Evolutionary conservation across 768 basidiomycete genomes (phyloP).

Genomic region (Lyophyllum atratum): DNA sequence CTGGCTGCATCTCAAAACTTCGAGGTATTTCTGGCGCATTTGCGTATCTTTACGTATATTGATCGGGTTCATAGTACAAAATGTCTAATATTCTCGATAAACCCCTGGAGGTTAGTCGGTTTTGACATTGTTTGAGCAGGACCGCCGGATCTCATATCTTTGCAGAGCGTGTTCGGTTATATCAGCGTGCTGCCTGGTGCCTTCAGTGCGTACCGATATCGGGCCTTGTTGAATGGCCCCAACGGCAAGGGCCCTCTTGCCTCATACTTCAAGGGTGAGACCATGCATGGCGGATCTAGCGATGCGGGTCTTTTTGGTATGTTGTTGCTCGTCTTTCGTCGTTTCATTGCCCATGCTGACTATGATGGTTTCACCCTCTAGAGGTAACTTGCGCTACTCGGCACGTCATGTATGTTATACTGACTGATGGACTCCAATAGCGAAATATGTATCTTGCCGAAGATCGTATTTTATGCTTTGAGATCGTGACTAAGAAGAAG

Average conservation of each 20-base stretch:
- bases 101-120: conserved; percentile 73
- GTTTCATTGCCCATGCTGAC: neutral
- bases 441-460: conserved; percentile 93
- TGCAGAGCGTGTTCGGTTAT: conserved; percentile 79
- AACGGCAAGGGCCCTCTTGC: conserved; percentile 90
- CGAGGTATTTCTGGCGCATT: conserved; percentile 47
- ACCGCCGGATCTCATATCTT: neutral
- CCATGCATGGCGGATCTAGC: conserved; percentile 68
- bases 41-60: neutral
- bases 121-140: neutral
- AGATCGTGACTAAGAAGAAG: conserved; percentile 87
- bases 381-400: conserved; percentile 10
- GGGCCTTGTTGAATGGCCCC: conserved; percentile 81
- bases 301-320: conserved; percentile 71
- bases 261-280: conserved; percentile 92
- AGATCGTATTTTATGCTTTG: conserved; percentile 90
- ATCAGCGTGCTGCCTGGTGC: conserved; percentile 90
- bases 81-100: conserved; percentile 97
- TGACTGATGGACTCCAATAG: conserved; percentile 35
- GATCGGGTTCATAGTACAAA: conserved; percentile 63
- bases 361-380: neutral
- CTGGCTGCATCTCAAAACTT: conserved; percentile 95
- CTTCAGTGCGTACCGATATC: conserved; percentile 91
- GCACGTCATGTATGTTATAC: neutral
- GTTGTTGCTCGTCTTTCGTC: conserved; percentile 13